Evolutionary conservation across 768 basidiomycete species (phyloP), one percentile per base, ranked within the genome.

Genomic region (Cyclocybe aegerita): DNA sequence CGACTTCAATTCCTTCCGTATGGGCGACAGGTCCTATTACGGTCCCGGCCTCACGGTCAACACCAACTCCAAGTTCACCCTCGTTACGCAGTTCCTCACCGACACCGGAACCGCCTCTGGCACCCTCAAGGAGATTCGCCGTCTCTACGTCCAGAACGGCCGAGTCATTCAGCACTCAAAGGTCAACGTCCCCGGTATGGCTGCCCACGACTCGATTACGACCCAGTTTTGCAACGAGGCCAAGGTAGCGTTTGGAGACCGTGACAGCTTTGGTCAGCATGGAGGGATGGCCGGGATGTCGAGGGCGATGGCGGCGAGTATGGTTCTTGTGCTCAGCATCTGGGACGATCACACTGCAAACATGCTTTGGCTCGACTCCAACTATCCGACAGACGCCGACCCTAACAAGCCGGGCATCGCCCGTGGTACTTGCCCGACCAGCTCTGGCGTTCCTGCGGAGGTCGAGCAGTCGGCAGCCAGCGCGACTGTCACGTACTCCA

Each of bases 311-410:
- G 43, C 44, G 4, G 45, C 50, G 11, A 73, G 75, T 9, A 68
- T 73, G 60, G 75, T 73, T n/a, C 66, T 76, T 44, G 70, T 70
- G 34, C 57, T 77, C 58, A 63, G 61, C 60, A 69, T 66, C 31
- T 58, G 59, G 61, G 55, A 62, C 31, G 61, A 62, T 50, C 58
- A 62, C 38, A 49, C 50, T 11, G 70, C 65, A 30, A 59, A 65
- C 55, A 75, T 75, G 74, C 66, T 74, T 47, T 75, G 75, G 66
- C 69, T 75, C 60, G 74, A 73, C 61, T 57, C 62, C 48, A 66
- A 63, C 64, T 72, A 72, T 60, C 74, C 64, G 23, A 53, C 51
- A 29, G 50, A 42, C 55, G 49, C 15, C 7, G 44, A 59, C 37
- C 11, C 60, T 4, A 58, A 39, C 57, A 52, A 40, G 32, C 59